A percentile compares a stretch with the other conserved stretches of the same genome.
phyloP scores from a whole-genome alignment of 805 yeast species.

The Candida incommunis region DNA sequence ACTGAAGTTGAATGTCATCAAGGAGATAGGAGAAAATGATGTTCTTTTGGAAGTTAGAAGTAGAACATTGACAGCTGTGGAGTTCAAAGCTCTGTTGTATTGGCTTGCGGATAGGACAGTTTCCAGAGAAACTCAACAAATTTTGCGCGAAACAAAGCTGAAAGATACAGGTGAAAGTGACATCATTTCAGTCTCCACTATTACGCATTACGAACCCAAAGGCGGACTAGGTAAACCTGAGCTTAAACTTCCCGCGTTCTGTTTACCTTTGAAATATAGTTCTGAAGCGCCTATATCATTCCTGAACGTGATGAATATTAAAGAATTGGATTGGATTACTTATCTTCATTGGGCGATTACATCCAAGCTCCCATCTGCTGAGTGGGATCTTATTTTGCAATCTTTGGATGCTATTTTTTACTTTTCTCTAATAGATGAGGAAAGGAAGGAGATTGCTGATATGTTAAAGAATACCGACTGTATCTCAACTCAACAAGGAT shows the following conservation, averaged over 20 bases:
- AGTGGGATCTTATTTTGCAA: not conserved
- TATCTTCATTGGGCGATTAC: conserved; percentile 1
- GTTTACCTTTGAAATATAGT: not conserved
- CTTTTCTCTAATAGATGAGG: conserved; percentile 2
- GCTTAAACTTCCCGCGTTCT: not conserved
- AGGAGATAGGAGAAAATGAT: conserved; percentile 12
- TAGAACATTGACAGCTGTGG: conserved; percentile 13
- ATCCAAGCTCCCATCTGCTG: not conserved
- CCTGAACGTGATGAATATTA: not conserved
- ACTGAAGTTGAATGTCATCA: conserved; percentile 11
- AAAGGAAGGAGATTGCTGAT: conserved; percentile 5
- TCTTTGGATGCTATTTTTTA: not conserved
- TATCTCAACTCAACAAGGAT: conserved; percentile 25
- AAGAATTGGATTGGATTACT: not conserved
- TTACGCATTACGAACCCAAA: not conserved
- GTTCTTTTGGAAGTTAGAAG: conserved; percentile 18
- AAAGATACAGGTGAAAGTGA: not conserved
- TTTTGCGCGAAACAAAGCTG: not conserved
- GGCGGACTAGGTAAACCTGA: not conserved
- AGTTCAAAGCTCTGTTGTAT: conserved; percentile 12
- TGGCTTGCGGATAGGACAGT: conserved; percentile 14
- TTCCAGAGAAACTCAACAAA: not conserved
- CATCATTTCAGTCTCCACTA: not conserved
- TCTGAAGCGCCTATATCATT: not conserved
- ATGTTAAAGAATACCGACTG: conserved; percentile 13